Conservation (phyloP, 805 yeast genomes). For the Candida glaebosa region DNA sequence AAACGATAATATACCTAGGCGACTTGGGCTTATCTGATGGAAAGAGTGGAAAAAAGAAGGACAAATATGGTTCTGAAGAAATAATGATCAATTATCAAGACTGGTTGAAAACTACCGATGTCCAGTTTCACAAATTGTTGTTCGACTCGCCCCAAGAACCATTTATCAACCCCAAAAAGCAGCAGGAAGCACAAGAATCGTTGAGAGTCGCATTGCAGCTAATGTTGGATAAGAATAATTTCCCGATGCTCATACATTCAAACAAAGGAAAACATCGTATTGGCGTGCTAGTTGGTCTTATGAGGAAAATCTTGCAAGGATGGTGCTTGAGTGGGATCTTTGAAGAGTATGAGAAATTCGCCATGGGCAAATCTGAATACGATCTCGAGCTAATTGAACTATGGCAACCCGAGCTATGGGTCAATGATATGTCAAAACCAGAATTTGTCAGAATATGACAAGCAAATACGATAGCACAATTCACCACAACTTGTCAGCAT, state of each 20-base stretch:
- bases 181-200: constrained; percentile 37
- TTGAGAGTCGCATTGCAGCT: constrained; percentile 55
- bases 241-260: constrained; percentile 87
- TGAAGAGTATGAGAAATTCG: constrained; percentile 90
- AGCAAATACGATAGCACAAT: too few relatives aligned
- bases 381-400: constrained; percentile 88
- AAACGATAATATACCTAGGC: constrained; percentile 79
- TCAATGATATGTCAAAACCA: constrained; percentile 52
- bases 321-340: constrained; percentile 93
- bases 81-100: constrained; percentile 54
- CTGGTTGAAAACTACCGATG: constrained; percentile 58
- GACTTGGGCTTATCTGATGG: constrained; percentile 43
- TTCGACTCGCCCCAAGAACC: constrained; percentile 79
- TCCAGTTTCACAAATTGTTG: constrained; percentile 55
- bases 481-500: too few relatives aligned
- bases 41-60: constrained; percentile 15
- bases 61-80: constrained; percentile 49
- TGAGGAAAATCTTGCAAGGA: constrained; percentile 81
- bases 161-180: constrained; percentile 52
- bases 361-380: constrained; percentile 89
- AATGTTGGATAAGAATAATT: constrained; percentile 62
- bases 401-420: constrained; percentile 60
- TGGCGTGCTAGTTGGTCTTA: constrained; percentile 88
- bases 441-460: constrained; percentile 50
- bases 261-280: constrained; percentile 97